Base-by-base conservation (phyloP, 2,329 filamentous ascomycete genomes). In the Cladophialophora bantiana region DNA sequence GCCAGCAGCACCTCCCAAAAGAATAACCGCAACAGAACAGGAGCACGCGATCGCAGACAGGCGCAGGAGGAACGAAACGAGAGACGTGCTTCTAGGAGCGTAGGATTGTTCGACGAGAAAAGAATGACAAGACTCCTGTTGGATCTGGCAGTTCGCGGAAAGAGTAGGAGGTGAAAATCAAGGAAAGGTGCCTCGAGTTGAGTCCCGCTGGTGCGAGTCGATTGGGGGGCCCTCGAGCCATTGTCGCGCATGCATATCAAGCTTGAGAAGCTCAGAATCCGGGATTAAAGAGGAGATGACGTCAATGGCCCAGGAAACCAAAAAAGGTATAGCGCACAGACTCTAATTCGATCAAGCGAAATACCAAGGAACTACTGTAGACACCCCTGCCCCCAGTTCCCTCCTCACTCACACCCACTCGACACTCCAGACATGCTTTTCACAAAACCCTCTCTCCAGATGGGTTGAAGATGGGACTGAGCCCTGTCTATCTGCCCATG, bases 101-200 rank as follows among this genome's bases (percentile, higher is more conserved):
- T 20, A 26, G 42, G 42, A 48, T 50, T 50, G 45, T 50, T 10
- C 2, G 18, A 10, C 5, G 6, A 31, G 45, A 31, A 50, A 50
- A 1, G 45, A 50, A 18, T 50, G 45, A 50, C 45, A 15, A 15
- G 42, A 48, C 42, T 48, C 18, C 13, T 48, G 58, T 32, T 61
- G 7, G 9, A 54, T 54, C 42, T 48, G 42, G 42, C 42, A 48
- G 18, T 10, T 54, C 18, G 34, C 55, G 15, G 55, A 45, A 20
- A 13, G 34, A 9, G 18, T 6, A 34, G 57, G 59, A 36, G 26
- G 48, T 7, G 3, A 15, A 54, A 61, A 61, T 54, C 59, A 61
- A 32, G 59, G 59, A 61, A 61, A 7, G 18, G 26, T 20, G 12
- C 45, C 45, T 31, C 20, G 15, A 50, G 4, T 20, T 31, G 15